Percentiles rank a stretch among this genome's conserved stretches.
Evolutionary conservation across 2,329 filamentous ascomycete species (phyloP).

Genomic region (Laburnicola sp.): DNA sequence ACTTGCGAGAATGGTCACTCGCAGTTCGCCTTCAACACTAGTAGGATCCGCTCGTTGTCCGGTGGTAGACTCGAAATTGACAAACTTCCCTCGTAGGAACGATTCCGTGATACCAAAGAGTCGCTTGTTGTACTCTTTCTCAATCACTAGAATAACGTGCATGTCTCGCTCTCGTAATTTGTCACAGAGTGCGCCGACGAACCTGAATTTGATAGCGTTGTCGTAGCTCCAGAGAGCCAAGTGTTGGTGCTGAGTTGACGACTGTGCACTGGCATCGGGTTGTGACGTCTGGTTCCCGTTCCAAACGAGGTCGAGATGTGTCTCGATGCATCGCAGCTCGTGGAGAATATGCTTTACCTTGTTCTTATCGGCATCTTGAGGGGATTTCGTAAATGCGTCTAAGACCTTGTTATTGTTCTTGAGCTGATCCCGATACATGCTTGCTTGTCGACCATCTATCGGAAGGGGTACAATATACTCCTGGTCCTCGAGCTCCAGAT

Average conservation of each 20-base stretch:
- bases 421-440: constrained; percentile 27
- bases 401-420: constrained; percentile 24
- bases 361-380: constrained; percentile 12
- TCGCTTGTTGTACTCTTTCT: constrained; percentile 24
- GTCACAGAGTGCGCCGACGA: constrained; percentile 30
- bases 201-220: constrained; percentile 41
- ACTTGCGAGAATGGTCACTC: constrained; percentile 43
- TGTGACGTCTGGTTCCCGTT: constrained; percentile 23
- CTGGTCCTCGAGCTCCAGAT: constrained; percentile 30
- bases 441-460: constrained; percentile 36
- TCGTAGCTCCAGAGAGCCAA: constrained; percentile 32
- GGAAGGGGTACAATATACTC: constrained; percentile 41
- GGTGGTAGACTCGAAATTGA: constrained; percentile 31
- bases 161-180: constrained; percentile 23
- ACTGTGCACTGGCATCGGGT: constrained; percentile 1
- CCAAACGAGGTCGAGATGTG: constrained; percentile 37
- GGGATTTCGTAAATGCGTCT: constrained; percentile 19
- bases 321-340: constrained; percentile 32
- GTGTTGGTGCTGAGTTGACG: constrained; percentile 24
- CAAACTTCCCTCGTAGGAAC: constrained; percentile 26
- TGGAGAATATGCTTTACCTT: constrained; percentile 25
- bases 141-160: constrained; percentile 35
- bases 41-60: constrained; percentile 12
- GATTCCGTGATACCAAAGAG: constrained; percentile 33
- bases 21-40: constrained; percentile 20